These are phyloP conservation scores for Cercis canadensis DNA, from an alignment of 306 rosid genomes.

Conservation along the genomic window DNA sequence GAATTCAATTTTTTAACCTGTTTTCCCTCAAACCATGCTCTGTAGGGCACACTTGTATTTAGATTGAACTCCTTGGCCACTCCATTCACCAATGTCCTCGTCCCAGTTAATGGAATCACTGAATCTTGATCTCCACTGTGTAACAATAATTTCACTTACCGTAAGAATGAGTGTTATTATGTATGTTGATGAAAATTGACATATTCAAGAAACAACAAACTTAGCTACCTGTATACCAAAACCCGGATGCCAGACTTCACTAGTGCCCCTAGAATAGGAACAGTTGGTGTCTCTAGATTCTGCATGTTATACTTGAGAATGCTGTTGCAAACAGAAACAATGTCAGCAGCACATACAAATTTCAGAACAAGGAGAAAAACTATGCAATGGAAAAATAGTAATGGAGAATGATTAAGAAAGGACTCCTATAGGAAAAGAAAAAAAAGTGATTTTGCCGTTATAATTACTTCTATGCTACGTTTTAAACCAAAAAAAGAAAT, in stretches of 20 bases:
- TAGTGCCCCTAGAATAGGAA: constrained; percentile 45
- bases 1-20: constrained; percentile 45
- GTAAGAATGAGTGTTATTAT: not conserved
- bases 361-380: not conserved
- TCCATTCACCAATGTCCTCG: constrained; percentile 44
- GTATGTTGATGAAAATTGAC: not conserved
- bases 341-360: not conserved
- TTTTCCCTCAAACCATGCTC: constrained; percentile 58
- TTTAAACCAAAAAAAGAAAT: not conserved
- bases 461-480: not conserved
- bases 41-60: constrained; percentile 52
- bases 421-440: not conserved
- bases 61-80: constrained; percentile 48
- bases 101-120: constrained; percentile 52
- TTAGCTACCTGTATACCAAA: constrained; percentile 49
- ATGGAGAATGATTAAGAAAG: not conserved
- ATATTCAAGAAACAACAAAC: not conserved
- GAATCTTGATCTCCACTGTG: constrained; percentile 65
- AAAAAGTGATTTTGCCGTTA: not conserved
- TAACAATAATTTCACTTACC: not conserved
- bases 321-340: constrained; percentile 18
- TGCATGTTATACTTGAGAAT: constrained; percentile 41
- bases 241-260: constrained; percentile 53
- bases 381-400: not conserved
- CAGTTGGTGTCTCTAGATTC: constrained; percentile 50